phyloP scores from a whole-genome alignment of 352 stramenopile genomes.

The Phytophthora pluvialis region DNA sequence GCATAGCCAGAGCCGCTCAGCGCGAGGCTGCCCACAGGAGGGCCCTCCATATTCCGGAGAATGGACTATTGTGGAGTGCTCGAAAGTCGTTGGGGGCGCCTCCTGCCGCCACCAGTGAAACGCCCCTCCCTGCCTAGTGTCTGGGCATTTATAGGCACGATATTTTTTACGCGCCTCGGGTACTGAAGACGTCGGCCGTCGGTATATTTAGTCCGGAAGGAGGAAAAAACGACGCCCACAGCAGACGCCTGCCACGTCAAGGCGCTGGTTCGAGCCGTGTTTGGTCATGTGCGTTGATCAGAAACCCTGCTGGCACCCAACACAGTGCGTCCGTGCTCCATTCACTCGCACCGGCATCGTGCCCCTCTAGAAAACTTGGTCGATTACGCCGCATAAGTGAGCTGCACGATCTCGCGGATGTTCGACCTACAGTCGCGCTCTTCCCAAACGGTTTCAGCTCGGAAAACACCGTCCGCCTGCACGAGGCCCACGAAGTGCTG shows the following conservation, averaged over 20 bases:
- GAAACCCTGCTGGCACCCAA: constrained; percentile 10
- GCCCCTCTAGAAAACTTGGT: constrained; percentile 5
- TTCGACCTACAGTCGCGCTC: constrained; percentile 77
- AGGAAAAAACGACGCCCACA: constrained; percentile 5
- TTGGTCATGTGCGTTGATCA: constrained; percentile 23
- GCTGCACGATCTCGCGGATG: constrained; percentile 82
- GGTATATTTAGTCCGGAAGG: constrained; percentile 32
- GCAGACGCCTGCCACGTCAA: constrained; percentile 17
- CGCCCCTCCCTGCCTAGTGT: constrained; percentile 7
- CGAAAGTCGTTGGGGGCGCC: constrained; percentile 7
- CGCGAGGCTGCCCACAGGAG: constrained; percentile 36
- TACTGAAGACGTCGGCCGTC: constrained; percentile 9
- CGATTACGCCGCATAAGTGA: constrained; percentile 38
- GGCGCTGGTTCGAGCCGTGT: constrained; percentile 9
- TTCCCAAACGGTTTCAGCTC: constrained; percentile 69
- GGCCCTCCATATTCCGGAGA: constrained; percentile 34
- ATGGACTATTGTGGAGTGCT: constrained; percentile 29
- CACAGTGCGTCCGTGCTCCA: background rate
- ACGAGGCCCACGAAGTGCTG: constrained; percentile 83
- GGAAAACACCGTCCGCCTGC: constrained; percentile 50
- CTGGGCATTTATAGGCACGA: constrained; percentile 23
- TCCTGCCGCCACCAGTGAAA: constrained; percentile 25
- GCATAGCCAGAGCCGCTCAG: constrained; percentile 48
- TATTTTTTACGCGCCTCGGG: constrained; percentile 12
- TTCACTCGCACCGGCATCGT: constrained; percentile 14